phyloP scores from a whole-genome alignment of 2,329 filamentous ascomycete species.

The Phaeophleospora eucalypticola region DNA sequence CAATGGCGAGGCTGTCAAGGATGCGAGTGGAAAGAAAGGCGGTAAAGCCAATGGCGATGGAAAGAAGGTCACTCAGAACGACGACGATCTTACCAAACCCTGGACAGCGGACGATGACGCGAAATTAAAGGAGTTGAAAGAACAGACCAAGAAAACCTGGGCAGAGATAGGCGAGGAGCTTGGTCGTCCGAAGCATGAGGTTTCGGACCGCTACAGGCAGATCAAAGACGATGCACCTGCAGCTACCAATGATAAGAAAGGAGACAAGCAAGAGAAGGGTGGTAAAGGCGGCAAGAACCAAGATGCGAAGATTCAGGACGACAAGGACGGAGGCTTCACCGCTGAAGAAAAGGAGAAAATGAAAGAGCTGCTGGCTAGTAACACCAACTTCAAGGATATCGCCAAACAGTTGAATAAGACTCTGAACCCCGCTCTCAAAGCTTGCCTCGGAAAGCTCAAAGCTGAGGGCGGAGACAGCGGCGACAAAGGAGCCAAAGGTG shows the following conservation, averaged over 20 bases:
- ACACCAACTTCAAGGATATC: slow-evolving; percentile 33
- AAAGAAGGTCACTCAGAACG: slow-evolving; percentile 1
- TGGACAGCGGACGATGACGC: slow-evolving; percentile 39
- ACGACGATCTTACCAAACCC: slow-evolving; percentile 2
- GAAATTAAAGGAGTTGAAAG: slow-evolving; percentile 29
- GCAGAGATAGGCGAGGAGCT: slow-evolving; percentile 14
- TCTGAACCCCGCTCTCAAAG: slow-evolving; percentile 12
- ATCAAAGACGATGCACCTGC: not conserved
- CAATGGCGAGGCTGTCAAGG: not conserved
- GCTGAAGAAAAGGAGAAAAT: slow-evolving; percentile 40
- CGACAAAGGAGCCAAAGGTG: slow-evolving; percentile 4
- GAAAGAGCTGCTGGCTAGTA: slow-evolving; percentile 33
- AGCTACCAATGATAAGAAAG: not conserved
- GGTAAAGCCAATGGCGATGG: slow-evolving; percentile 5
- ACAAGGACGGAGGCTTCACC: slow-evolving; percentile 21
- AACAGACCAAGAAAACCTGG: slow-evolving; percentile 7
- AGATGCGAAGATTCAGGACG: slow-evolving; percentile 1
- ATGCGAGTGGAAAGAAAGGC: not conserved
- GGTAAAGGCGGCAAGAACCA: slow-evolving; percentile 9
- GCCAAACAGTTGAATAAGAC: slow-evolving; percentile 29
- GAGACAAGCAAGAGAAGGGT: not conserved
- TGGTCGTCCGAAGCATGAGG: slow-evolving; percentile 5
- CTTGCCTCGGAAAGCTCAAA: slow-evolving; percentile 37
- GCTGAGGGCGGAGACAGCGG: slow-evolving; percentile 1
- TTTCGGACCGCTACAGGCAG: slow-evolving; percentile 12